Base-by-base conservation (phyloP, 106 monocot genomes). In the Acorus calamus region DNA sequence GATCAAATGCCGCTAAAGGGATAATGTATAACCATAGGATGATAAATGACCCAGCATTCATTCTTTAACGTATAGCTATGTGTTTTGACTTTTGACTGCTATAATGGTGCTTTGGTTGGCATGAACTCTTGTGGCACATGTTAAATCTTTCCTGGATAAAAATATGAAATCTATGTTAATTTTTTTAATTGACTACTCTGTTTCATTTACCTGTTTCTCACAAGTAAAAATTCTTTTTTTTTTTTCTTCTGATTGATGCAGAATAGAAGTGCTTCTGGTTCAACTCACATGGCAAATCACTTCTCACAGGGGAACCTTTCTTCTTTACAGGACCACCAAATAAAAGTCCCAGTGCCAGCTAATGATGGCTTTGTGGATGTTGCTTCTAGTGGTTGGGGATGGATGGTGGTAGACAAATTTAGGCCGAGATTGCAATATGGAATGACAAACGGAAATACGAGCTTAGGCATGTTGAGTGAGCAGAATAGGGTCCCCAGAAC, bases 371-470 rank as follows among this genome's bases (percentile, higher is more conserved):
- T 73, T 28, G 56, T 53, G 47, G 64, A 59, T 43, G 46, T 69
- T 77, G 80, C 52, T 59, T 64, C 80, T 7, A 63, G 46, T 53
- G 3, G 51, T 46, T 68, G 45, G 53, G 79, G 61, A 7, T 69
- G 69, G 76, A 42, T 54, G 28, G 9, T 68, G 5, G 10, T 4
- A 8, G 65, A 77, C 47, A 50, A 49, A 14, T 56, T 57, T 46
- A 52, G 11, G 12, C 72, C 68, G 7, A 60, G 61, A 46, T 50
- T 41, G 10, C 57, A 65, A 46, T 68, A 64, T 67, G 46, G 54
- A 45, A 2, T 60, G 4, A 69, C 46, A 11, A 66, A 62, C 66
- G 61, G 8, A 4, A 58, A 48, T 73, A 54, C 66, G 45, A 65
- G 44, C 12, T 13, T 49, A 59, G 59, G 73, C 59, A 48, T 69